Base-by-base conservation (phyloP, 306 rosid species). In the Sicyos baderoa region DNA sequence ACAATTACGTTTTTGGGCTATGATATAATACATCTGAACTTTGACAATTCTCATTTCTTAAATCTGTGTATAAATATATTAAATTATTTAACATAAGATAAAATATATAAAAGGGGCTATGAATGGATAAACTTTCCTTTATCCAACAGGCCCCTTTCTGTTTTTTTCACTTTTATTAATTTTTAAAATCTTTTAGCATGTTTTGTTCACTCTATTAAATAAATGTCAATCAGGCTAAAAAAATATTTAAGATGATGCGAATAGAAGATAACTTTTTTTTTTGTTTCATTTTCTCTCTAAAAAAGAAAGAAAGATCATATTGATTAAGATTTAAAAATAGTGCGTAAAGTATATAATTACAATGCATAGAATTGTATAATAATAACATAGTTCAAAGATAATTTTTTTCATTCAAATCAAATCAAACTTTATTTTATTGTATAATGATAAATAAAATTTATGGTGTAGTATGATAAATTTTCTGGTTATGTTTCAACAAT, bases 401-500 rank as follows among this genome's bases (percentile, higher is more conserved):
- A 11, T 21, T 21, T 51, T 55, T 11, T 22, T 55, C 10, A 51
- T 16, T 51, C 21, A 51, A 51, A 56, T 4, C 9, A 22, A 25
- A 56, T 22, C 37, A 6, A 29, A 27, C 44, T 15, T 61, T 35
- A 9, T 37, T 35, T 1, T 37, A 29, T 32, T 12, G 0, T 61
- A 61, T 16, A 59, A 35, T 2, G 40, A 35, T 3, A 35, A 35
- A 35, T 3, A 35, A 35, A 35, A 4, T 35, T 58, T 27, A 58
- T 5, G 19, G 64, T 27, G 12, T 9, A 0, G 7, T 40, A 40
- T 17, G 18, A n/a, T 42, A 21, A 21, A 21, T 15, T 18, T 47
- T 68, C 57, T 27, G n/a, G 12, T 53, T 68, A 10, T 64, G 72
- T 62, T 42, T 63, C 25, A 19, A 18, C 9, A 63, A 11, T 63